Evolutionary conservation across 208 protist species (phyloP), one percentile per base, ranked within the genome.

Genomic region (Balamuthia mandrillaris): DNA sequence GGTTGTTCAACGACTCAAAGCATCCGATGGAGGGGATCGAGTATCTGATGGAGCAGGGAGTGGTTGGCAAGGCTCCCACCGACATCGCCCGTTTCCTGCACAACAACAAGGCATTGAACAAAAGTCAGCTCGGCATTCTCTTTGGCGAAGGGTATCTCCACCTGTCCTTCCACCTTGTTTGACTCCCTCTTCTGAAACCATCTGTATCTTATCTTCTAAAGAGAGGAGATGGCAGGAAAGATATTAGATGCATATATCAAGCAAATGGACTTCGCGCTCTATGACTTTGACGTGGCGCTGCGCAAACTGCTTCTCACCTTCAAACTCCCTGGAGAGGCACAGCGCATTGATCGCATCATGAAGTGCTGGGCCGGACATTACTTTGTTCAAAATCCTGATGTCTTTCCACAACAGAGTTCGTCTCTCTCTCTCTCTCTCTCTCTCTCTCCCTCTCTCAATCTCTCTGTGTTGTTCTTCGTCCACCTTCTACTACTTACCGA

Each of bases 271-370:
- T 74, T 74, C 39, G 41, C 44, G n/a, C 44, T 74, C 41, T 74
- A 39, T 16, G 65, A 74, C 65, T 74, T 74, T 74, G 65, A 74
- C 41, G 31, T 74, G 21, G 65, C 65, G 2, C 37, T 74, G 65
- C 65, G 65, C 27, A 74, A 74, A 42, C 37, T 72, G 16, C 37
- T 33, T 35, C 24, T 68, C 60, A 42, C 33, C 60, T 98, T 98
- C 89, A 90, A 90, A 10, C 68, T 98, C 44, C 93, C 94, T 3
- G 96, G 95, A 33, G 96, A 98, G 85, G 92, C 95, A 4, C 94
- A 97, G 90, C 92, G 96, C 61, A 97, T 98, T 45, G 95, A 98
- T 81, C 87, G 95, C n/a, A 91, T 96, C 31, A 96, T 98, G 95
- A 94, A 98, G 81, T 94, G 92, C 61, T 98, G 97, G 88, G 95